phyloP scores from a whole-genome alignment of 148 eudicot species.

The Cornus kousa region DNA sequence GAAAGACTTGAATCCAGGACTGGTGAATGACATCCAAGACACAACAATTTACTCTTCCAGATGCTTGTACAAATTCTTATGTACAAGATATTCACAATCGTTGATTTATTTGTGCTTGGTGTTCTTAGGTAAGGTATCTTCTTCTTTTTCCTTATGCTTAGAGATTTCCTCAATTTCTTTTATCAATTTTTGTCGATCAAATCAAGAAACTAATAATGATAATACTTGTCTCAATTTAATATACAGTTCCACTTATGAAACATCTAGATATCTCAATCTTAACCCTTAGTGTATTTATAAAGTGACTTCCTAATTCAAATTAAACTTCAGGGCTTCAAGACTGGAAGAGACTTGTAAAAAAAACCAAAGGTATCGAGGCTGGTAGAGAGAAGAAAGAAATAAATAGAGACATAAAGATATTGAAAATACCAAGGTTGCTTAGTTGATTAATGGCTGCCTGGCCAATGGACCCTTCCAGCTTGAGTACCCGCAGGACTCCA shows the following conservation, averaged over 20 bases:
- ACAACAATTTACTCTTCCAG: not conserved
- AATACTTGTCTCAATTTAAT: no score
- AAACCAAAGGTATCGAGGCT: no score
- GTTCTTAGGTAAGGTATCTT: not conserved
- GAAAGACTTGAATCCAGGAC: not conserved
- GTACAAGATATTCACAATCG: not conserved
- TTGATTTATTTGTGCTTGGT: not conserved
- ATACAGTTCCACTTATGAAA: not conserved
- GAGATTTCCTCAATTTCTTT: not conserved
- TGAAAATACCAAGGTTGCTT: slow-evolving; percentile 73
- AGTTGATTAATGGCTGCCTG: slow-evolving; percentile 80
- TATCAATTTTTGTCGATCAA: not conserved
- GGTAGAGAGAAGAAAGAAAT: no score
- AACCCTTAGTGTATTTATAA: not conserved
- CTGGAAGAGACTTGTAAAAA: no score
- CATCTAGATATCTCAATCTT: no score
- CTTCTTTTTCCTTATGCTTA: not conserved
- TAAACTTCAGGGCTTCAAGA: not conserved
- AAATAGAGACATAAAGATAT: not conserved
- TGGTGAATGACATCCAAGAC: not conserved
- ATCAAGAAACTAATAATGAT: no score
- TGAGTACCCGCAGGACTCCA: slow-evolving; percentile 73
- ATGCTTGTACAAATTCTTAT: not conserved
- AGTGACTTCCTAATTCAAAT: not conserved
- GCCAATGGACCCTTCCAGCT: slow-evolving; percentile 76